phyloP scores from a whole-genome alignment of 2,329 filamentous ascomycete genomes.

The Colletotrichum camelliae region DNA sequence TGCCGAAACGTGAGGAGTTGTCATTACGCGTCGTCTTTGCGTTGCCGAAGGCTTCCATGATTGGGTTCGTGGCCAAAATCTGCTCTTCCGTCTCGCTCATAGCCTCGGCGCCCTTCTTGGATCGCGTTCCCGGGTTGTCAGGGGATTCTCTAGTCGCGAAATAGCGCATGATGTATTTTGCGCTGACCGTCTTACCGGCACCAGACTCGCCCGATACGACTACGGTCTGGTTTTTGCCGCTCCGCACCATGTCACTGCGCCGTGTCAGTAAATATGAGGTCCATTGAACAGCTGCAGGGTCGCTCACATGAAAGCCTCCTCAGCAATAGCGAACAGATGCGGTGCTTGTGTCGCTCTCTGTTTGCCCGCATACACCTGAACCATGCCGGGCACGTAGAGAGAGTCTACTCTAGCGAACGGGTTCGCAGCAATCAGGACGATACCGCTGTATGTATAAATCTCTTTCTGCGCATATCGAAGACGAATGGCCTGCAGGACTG shows the following conservation, averaged over 20 bases:
- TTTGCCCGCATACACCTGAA: constrained; percentile 98
- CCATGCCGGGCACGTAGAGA: constrained; percentile 98
- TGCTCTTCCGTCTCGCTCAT: constrained; percentile 99
- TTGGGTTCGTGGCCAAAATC: constrained; percentile 96
- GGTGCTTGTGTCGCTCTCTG: constrained; percentile 96
- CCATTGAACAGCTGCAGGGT: neutral
- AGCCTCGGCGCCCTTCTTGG: constrained; percentile 74
- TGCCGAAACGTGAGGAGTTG: constrained; percentile 98
- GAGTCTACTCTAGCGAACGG: constrained; percentile 97
- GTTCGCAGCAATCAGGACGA: constrained; percentile 97
- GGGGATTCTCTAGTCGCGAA: constrained; percentile 97
- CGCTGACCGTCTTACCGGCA: constrained; percentile 98
- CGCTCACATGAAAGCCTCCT: constrained; percentile 93
- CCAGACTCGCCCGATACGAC: constrained; percentile 99
- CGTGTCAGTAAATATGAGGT: constrained; percentile 38
- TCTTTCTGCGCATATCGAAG: constrained; percentile 98
- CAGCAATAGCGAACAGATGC: constrained; percentile 97
- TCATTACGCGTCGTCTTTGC: constrained; percentile 99
- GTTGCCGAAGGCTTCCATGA: constrained; percentile 99
- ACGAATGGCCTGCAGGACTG: constrained; percentile 96
- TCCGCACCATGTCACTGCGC: constrained; percentile 90
- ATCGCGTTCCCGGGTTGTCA: constrained; percentile 79
- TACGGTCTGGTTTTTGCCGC: constrained; percentile 95
- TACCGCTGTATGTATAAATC: constrained; percentile 99
- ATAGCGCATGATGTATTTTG: constrained; percentile 99